Evolutionary conservation across 148 eudicot species (phyloP).

Genomic region (Rhododendron ovatum): DNA sequence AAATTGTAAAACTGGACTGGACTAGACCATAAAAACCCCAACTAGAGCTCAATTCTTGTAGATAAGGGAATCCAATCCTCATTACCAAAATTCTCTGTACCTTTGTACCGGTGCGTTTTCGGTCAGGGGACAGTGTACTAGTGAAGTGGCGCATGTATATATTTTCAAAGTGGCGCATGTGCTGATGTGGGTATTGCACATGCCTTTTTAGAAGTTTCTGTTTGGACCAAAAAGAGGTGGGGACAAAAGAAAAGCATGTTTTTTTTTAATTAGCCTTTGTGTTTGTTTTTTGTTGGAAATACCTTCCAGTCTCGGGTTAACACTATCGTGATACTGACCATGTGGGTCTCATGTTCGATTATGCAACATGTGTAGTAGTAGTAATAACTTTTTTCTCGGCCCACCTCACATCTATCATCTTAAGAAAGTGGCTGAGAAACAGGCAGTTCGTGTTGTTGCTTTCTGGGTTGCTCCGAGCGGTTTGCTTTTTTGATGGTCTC

Average conservation of each 20-base stretch:
- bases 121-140: not conserved
- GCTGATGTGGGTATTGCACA: not conserved
- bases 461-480: no score
- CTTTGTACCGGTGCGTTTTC: not conserved
- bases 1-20: not conserved
- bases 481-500: no score
- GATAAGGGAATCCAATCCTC: not conserved
- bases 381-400: not conserved
- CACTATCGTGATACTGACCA: not conserved
- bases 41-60: not conserved
- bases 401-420: not conserved
- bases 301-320: conserved; percentile 1
- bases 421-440: not conserved
- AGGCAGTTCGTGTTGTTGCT: not conserved
- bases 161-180: not conserved
- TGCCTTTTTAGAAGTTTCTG: not conserved
- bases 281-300: not conserved
- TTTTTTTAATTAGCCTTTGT: not conserved
- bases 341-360: not conserved
- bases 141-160: not conserved
- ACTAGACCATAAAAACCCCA: not conserved
- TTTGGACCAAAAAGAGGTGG: not conserved
- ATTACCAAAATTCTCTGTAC: not conserved
- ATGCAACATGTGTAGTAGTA: not conserved
- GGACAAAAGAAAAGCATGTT: not conserved